Conservation (phyloP, 805 yeast species). For the Priceomyces carsonii region DNA sequence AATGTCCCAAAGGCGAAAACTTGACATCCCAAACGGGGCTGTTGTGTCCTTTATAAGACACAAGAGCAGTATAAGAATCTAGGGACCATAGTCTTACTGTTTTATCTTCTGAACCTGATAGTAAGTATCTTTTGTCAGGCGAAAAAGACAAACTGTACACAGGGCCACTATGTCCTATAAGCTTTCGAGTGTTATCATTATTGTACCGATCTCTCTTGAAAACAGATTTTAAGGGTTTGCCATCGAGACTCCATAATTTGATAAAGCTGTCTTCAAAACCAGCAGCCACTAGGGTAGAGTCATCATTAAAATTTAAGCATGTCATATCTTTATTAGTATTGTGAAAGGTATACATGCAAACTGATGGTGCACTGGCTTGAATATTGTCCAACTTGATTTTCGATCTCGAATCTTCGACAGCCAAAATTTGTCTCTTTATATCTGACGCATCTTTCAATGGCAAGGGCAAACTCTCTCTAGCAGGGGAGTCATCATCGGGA, state of each 20-base stretch:
- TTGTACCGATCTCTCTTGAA: slow-evolving; percentile 55
- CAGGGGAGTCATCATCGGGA: slow-evolving; percentile 65
- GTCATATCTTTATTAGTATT: slow-evolving; percentile 89
- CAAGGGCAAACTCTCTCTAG: slow-evolving; percentile 74
- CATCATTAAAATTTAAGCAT: slow-evolving; percentile 83
- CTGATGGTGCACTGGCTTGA: slow-evolving; percentile 87
- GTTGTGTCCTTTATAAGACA: slow-evolving; percentile 93
- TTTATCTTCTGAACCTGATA: slow-evolving; percentile 88
- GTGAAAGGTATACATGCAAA: slow-evolving; percentile 97
- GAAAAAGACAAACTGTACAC: slow-evolving; percentile 89
- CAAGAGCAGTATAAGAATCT: slow-evolving; percentile 86
- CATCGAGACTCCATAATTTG: slow-evolving; percentile 91
- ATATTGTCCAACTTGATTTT: slow-evolving; percentile 59
- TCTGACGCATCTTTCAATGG: slow-evolving; percentile 83
- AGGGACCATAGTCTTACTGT: slow-evolving; percentile 92
- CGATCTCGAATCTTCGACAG: slow-evolving; percentile 80
- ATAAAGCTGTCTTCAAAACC: slow-evolving; percentile 93
- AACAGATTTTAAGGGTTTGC: slow-evolving; percentile 72
- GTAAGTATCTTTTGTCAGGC: slow-evolving; percentile 80
- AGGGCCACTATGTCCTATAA: slow-evolving; percentile 93
- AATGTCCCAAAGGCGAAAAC: slow-evolving; percentile 93
- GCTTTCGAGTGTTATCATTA: slow-evolving; percentile 48
- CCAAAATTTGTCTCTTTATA: slow-evolving; percentile 72
- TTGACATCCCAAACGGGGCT: slow-evolving; percentile 98
- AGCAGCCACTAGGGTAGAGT: slow-evolving; percentile 83